Base-by-base conservation (phyloP, 2,329 filamentous ascomycete genomes). In the Hawksworthiomyces lignivorus region DNA sequence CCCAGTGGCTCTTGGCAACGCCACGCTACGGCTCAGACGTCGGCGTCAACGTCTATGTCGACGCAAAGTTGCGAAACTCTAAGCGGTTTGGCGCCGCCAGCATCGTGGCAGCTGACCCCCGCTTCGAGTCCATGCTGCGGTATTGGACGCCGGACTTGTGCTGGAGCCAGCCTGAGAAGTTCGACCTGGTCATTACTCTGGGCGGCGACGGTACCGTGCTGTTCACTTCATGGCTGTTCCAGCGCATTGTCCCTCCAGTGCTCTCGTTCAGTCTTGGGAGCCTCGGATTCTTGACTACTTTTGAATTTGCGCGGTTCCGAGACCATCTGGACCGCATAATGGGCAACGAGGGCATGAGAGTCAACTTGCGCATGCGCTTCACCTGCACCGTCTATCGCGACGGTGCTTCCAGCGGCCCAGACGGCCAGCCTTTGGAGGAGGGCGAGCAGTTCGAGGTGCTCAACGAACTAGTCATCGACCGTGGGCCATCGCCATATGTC, bases 31-130 rank as follows among this genome's bases (percentile, higher is more conserved):
- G 87, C 32, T 87, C 79, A 41, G 82, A 92, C 48, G 60, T 92
- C n/a, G 92, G 92, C 12, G 84, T 98, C 41, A 95, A 90, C 54
- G 92, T 98, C 50, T 97, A 94, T 58, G 92, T 98, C n/a, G 92
- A 98, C 62, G 85, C 88, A 50, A 97, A 98, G 67, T 72, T 98
- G 47, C 81, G 81, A 54, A 80, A 80, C 54, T 94, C 88, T 5
- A 89, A 87, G 61, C 84, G 92, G 39, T 98, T 98, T 60, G 80
- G 89, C 54, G 79, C 85, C 2, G 65, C 78, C 4, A 77, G 79
- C 22, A 72, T 98, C 41, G 53, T 90, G 7, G 77, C 78, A 32
- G 77, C 84, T 54, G 80, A 97, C 53, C 70, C 80, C 10, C 80
- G 83, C 19, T 94, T 88, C 60, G 71, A 82, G 50, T 70, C 80